These are phyloP conservation scores for Volvox africanus DNA, from an alignment of 139 green algal species.

Conservation along the genomic window DNA sequence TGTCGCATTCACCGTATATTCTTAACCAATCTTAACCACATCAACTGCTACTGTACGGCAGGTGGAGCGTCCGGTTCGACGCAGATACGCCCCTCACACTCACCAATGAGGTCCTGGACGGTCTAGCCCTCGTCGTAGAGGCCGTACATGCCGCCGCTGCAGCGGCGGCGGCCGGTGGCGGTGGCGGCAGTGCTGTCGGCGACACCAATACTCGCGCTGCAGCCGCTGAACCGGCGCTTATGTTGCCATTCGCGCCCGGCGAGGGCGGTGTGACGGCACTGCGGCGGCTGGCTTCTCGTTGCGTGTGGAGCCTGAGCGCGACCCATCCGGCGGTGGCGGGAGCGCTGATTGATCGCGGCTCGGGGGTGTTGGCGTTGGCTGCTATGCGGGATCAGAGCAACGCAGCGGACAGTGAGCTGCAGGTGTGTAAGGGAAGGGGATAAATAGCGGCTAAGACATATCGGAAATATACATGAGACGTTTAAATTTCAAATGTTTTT, in stretches of 20 bases:
- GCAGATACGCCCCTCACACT: conserved; percentile 47
- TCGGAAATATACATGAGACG: too few relatives aligned
- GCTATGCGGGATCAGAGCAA: not conserved
- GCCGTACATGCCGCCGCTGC: not conserved
- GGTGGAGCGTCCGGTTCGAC: conserved; percentile 52
- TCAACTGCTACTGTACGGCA: not conserved
- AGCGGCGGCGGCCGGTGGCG: conserved; percentile 13
- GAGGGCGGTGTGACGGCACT: conserved; percentile 13
- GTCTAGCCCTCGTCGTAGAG: conserved; percentile 34
- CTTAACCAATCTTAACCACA: not conserved
- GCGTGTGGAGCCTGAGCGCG: conserved; percentile 48
- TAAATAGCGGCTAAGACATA: too few relatives aligned
- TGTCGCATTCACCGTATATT: not conserved
- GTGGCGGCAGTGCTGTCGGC: not conserved
- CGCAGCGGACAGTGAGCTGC: conserved; percentile 40
- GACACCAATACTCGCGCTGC: not conserved
- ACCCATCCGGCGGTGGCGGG: conserved; percentile 46
- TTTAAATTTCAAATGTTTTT: too few relatives aligned
- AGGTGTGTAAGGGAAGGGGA: not conserved
- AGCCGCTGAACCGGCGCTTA: not conserved
- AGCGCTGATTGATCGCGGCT: conserved; percentile 21
- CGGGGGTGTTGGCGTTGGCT: conserved; percentile 23
- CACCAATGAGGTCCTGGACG: conserved; percentile 13
- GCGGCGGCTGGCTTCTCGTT: conserved; percentile 30
- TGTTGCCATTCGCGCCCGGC: not conserved